A percentile compares a stretch with the other conserved stretches of the same genome.
phyloP scores from a whole-genome alignment of 2,329 filamentous ascomycete species.

The Myriosclerotinia scirpicola region DNA sequence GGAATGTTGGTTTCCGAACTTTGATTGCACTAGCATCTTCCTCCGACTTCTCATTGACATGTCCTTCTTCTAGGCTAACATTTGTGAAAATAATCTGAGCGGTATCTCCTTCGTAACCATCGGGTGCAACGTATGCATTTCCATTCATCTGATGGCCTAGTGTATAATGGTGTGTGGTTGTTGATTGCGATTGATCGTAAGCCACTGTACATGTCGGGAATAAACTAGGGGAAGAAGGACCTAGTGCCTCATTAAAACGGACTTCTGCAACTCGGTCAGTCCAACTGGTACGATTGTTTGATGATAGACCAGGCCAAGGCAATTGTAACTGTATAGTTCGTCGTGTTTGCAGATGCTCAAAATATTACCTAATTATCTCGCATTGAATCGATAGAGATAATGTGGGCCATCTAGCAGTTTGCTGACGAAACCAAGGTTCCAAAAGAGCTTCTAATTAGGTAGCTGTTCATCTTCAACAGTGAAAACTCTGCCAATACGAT shows the following conservation, averaged over 20 bases:
- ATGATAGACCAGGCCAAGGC: background rate
- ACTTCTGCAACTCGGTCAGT: background rate
- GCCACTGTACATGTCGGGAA: background rate
- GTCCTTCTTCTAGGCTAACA: background rate
- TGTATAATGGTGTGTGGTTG: background rate
- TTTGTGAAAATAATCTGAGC: background rate
- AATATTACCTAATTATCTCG: background rate
- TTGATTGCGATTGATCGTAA: background rate
- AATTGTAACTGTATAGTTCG: background rate
- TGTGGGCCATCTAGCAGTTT: background rate
- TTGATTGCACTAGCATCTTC: background rate
- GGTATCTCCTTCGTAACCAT: background rate
- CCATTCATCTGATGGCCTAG: background rate
- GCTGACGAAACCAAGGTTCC: background rate
- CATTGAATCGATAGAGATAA: background rate
- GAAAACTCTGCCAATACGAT: background rate
- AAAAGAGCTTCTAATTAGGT: background rate
- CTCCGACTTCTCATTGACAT: background rate
- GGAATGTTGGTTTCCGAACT: background rate
- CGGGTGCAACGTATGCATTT: background rate
- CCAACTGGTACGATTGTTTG: too few species aligned
- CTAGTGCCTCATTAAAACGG: background rate
- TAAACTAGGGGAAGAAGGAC: background rate
- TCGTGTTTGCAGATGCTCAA: background rate
- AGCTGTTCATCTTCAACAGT: background rate